A percentile compares a stretch with the other conserved stretches of the same genome.
Conservation (phyloP, 139 green algal genomes). For the Coelastrella sp. region DNA sequence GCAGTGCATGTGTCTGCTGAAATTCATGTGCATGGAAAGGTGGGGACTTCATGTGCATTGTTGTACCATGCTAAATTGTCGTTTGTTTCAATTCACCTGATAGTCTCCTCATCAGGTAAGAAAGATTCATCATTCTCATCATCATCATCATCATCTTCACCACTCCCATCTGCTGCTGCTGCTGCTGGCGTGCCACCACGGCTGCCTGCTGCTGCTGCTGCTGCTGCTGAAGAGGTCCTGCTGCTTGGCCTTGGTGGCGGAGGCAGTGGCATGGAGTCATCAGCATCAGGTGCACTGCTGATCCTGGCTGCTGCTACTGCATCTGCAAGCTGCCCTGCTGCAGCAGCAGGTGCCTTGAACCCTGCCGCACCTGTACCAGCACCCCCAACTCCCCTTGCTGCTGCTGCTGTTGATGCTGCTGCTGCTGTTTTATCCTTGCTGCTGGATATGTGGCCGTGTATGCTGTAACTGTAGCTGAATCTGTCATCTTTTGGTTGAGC, state of each 20-base stretch:
- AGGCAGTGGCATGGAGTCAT: constrained; percentile 55
- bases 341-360: background rate
- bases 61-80: too few species aligned
- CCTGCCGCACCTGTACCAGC: background rate
- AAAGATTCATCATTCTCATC: constrained; percentile 54
- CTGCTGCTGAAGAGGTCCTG: background rate
- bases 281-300: background rate
- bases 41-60: too few species aligned
- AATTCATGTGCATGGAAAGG: too few species aligned
- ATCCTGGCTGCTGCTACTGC: constrained; percentile 14
- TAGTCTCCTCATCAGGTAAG: constrained; percentile 75
- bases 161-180: background rate
- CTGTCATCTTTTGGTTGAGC: constrained; percentile 61
- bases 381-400: background rate
- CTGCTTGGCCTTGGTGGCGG: constrained; percentile 47
- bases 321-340: background rate
- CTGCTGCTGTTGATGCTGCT: background rate
- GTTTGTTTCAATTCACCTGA: constrained; percentile 50
- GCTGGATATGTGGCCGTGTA: constrained; percentile 2
- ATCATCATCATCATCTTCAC: constrained; percentile 27
- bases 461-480: constrained; percentile 50
- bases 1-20: too few species aligned
- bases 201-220: constrained; percentile 9
- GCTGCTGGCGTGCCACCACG: constrained; percentile 21
- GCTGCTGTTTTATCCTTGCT: background rate